Evolutionary conservation across 2,329 filamentous ascomycete species (phyloP).

Genomic region (Scorias spongiosa): DNA sequence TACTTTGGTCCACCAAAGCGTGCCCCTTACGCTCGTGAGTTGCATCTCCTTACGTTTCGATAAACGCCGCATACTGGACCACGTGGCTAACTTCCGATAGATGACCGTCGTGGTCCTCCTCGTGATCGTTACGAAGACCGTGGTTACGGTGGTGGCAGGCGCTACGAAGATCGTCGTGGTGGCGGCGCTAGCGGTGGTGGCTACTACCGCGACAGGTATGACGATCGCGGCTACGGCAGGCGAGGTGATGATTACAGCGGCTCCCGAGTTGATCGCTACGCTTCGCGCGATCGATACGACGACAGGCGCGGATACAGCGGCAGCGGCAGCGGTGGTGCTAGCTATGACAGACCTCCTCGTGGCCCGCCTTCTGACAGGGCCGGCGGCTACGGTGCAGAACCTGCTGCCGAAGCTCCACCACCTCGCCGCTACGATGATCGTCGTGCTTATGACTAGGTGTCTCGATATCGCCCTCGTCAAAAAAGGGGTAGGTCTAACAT

Average conservation of each 20-base stretch:
- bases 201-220: conserved; percentile 41
- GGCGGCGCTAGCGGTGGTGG: conserved; percentile 28
- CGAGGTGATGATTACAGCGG: conserved; percentile 38
- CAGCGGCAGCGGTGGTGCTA: conserved; percentile 10
- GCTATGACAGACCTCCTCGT: conserved; percentile 13
- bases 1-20: conserved; percentile 98
- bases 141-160: conserved; percentile 21
- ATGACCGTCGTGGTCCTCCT: conserved; percentile 33
- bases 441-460: conserved; percentile 19
- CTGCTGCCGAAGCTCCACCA: conserved; percentile 15
- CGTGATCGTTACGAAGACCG: conserved; percentile 32
- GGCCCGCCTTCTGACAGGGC: conserved; percentile 13
- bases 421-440: conserved; percentile 20
- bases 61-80: background rate
- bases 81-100: conserved; percentile 8
- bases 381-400: conserved; percentile 10
- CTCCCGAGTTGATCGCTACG: conserved; percentile 34
- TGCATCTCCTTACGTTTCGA: background rate
- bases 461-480: background rate
- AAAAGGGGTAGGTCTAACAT: background rate
- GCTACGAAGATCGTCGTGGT: conserved; percentile 34
- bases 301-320: conserved; percentile 14
- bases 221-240: conserved; percentile 49
- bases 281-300: conserved; percentile 25
- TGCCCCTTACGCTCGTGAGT: conserved; percentile 42